phyloP scores from a whole-genome alignment of 495 filamentous ascomycete species.

The Xylaria sp. region DNA sequence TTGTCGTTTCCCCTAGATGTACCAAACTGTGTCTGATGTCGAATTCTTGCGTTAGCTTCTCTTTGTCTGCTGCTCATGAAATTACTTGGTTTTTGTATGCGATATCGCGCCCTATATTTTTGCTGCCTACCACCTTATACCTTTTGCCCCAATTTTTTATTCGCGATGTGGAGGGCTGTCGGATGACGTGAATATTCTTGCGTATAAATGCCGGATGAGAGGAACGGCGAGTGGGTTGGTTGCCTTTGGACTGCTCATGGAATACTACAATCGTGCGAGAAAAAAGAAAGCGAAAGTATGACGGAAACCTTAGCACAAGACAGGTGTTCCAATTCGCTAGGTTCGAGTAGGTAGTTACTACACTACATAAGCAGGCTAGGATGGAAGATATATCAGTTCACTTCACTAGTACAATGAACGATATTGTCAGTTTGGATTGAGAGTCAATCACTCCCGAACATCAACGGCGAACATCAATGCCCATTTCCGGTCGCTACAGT shows the following conservation, averaged over 20 bases:
- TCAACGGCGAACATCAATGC: neutral
- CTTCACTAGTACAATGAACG: neutral
- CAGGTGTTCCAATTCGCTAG: neutral
- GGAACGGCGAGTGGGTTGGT: neutral
- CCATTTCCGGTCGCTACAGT: neutral
- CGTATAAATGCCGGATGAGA: neutral
- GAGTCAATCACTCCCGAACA: neutral
- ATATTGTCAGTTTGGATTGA: neutral
- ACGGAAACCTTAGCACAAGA: neutral
- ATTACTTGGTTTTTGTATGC: neutral
- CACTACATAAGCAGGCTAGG: neutral
- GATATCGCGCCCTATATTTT: neutral
- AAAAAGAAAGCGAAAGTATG: neutral
- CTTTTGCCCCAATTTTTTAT: constrained; percentile 1
- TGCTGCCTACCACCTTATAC: neutral
- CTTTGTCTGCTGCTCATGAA: neutral
- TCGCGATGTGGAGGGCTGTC: neutral
- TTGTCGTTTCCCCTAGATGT: neutral
- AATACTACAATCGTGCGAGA: neutral
- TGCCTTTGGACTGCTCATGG: neutral
- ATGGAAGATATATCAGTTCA: neutral
- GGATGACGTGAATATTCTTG: neutral
- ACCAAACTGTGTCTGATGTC: neutral
- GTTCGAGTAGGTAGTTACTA: neutral
- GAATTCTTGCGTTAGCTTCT: constrained; percentile 6